Conservation (phyloP, 2,329 filamentous ascomycete genomes). For the Fusarium xyrophilum region DNA sequence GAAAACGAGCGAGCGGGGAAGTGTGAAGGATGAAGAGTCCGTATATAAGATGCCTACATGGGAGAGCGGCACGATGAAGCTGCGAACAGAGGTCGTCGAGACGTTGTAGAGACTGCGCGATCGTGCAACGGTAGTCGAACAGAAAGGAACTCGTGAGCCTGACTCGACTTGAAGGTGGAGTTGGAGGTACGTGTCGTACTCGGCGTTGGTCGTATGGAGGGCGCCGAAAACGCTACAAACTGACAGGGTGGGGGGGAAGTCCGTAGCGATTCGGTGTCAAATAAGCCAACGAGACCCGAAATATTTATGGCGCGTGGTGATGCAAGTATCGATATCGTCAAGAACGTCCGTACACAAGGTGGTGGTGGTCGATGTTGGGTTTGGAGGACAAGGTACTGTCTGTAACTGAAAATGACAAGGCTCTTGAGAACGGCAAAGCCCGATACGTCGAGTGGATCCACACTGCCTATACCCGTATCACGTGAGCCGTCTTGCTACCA, state of each 20-base stretch:
- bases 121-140: conserved; percentile 27
- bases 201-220: conserved; percentile 30
- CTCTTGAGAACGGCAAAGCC: conserved; percentile 42
- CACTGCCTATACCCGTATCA: conserved; percentile 36
- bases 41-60: conserved; percentile 48
- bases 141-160: conserved; percentile 31
- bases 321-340: conserved; percentile 42
- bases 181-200: conserved; percentile 40
- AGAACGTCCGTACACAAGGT: conserved; percentile 35
- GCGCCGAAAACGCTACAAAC: conserved; percentile 38
- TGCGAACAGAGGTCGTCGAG: conserved; percentile 23
- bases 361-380: conserved; percentile 41
- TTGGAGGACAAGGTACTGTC: conserved; percentile 45
- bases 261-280: conserved; percentile 34
- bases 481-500: conserved; percentile 13
- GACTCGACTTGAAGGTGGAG: conserved; percentile 36
- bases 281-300: conserved; percentile 25
- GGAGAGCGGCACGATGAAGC: conserved; percentile 30
- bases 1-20: conserved; percentile 39
- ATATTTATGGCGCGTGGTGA: conserved; percentile 34
- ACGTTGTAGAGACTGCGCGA: conserved; percentile 32
- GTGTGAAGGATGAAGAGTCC: conserved; percentile 38
- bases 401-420: conserved; percentile 45
- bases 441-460: conserved; percentile 32
- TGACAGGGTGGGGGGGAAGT: conserved; percentile 34